Base-by-base conservation (phyloP, 2,329 filamentous ascomycete species). In the Sarocladium kiliense region DNA sequence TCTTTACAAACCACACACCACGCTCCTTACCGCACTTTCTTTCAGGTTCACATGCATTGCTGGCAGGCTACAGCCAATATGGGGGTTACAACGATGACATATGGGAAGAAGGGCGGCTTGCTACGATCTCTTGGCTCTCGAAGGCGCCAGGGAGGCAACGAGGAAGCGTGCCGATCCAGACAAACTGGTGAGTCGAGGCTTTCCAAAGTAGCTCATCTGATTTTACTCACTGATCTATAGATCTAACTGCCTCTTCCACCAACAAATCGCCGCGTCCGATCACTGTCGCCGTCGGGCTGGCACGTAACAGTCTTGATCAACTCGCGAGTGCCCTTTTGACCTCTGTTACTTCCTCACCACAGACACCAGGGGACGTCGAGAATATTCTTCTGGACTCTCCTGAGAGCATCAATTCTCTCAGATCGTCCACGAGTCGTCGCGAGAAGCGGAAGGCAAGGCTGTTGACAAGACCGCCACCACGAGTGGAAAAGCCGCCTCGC, bases 291-390 rank as follows among this genome's bases (percentile, higher is more conserved):
- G 14, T 23, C 39, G 19, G 16, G 5, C 4, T 27, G 9, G 12
- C 30, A 19, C 47, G 47, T 12, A 51, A 51, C 26, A 59, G 53
- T 44, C 58, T 66, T 19, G 63, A 66, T 6, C 61, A 63, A 50
- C 63, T 68, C 54, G 67, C 66, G n/a, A 69, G 66, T 27, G 63
- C 62, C 27, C 53, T 68, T 2, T 53, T 68, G 3, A 66, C 66
- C 9, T 36, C 47, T 18, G 62, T 66, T 53, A 63, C 62, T 25
- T 7, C 44, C 12, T 32, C 44, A 16, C 41, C 21, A 10, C 41
- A 44, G 21, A 9, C 11, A 9, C 7, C 41, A 21, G 9, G 9
- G 10, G n/a, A 5, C 3, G 10, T 25, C 19, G 18, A 44, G 7
- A 18, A 9, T 44, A 9, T n/a, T n/a, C n/a, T n/a, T n/a, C n/a